A percentile compares a stretch with the other conserved stretches of the same genome.
These are phyloP conservation scores for Boletus rufocinnamomeus DNA, from an alignment of 768 basidiomycete species.

Conservation along the genomic window DNA sequence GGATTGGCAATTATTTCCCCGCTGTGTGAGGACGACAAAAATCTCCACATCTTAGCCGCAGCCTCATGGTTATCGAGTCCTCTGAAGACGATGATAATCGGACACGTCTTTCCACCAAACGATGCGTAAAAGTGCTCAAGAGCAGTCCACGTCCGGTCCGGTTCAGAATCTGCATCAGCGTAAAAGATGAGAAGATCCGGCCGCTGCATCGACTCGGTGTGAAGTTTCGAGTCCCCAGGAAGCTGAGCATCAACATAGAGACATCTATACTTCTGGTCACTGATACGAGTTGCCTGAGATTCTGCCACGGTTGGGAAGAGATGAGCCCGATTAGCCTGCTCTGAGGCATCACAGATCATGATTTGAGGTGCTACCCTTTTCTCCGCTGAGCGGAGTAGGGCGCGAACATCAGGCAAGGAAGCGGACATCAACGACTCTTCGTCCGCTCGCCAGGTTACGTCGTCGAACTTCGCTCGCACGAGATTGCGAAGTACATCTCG, in stretches of 20 bases:
- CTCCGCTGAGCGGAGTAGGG: constrained; percentile 15
- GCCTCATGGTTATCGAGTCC: constrained; percentile 20
- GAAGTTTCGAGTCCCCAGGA: background rate
- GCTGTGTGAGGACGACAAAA: constrained; percentile 14
- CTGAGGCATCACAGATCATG: constrained; percentile 19
- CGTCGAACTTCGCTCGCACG: constrained; percentile 11
- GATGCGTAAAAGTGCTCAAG: constrained; percentile 21
- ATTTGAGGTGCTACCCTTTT: constrained; percentile 17
- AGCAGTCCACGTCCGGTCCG: constrained; percentile 12
- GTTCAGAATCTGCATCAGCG: constrained; percentile 12
- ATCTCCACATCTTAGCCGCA: constrained; percentile 18
- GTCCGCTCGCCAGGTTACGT: constrained; percentile 27
- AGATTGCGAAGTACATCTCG: constrained; percentile 24
- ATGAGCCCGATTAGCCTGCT: constrained; percentile 1
- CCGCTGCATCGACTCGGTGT: constrained; percentile 3
- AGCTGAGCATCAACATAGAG: constrained; percentile 8
- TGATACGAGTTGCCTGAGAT: background rate
- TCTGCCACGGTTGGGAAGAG: constrained; percentile 8
- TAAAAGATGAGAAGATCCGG: constrained; percentile 29
- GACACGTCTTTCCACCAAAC: constrained; percentile 23
- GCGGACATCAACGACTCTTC: constrained; percentile 19
- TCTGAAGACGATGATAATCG: constrained; percentile 25
- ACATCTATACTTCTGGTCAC: constrained; percentile 18
- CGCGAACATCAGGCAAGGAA: constrained; percentile 24
- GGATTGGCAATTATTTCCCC: constrained; percentile 21